Percentiles rank a stretch among this genome's conserved stretches.
Evolutionary conservation across 1,284 basidiomycete species (phyloP).

Genomic region (Sphagnurus paluster): DNA sequence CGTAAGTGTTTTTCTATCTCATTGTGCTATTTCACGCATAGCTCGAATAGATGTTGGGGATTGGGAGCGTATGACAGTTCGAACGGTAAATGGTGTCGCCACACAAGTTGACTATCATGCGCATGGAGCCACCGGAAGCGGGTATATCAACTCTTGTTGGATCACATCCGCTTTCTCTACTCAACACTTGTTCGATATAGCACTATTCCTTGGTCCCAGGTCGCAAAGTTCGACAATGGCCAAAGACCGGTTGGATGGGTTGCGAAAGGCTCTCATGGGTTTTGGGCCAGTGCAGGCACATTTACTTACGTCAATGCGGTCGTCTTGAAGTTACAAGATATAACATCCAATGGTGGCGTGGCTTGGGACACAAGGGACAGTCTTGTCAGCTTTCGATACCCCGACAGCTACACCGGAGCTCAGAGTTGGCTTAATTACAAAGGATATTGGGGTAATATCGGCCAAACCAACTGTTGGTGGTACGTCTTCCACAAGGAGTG

Average conservation of each 20-base stretch:
- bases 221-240: conserved; percentile 18
- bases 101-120: conserved; percentile 21
- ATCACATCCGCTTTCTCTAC: neutral
- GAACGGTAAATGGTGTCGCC: conserved; percentile 19
- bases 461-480: conserved; percentile 20
- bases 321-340: conserved; percentile 18
- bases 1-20: too few relatives aligned
- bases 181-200: conserved; percentile 8
- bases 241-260: conserved; percentile 20
- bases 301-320: conserved; percentile 18
- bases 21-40: neutral
- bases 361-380: conserved; percentile 19
- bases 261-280: conserved; percentile 20
- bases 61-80: conserved; percentile 21
- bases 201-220: conserved; percentile 18
- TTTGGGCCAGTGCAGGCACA: conserved; percentile 21
- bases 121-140: conserved; percentile 18
- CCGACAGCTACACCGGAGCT: conserved; percentile 15
- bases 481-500: conserved; percentile 17
- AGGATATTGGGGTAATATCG: conserved; percentile 20
- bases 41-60: conserved; percentile 17
- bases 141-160: conserved; percentile 1
- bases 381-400: conserved; percentile 13
- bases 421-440: conserved; percentile 20
- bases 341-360: conserved; percentile 16